These are phyloP conservation scores for Lasiosphaeria ovina DNA, from an alignment of 495 filamentous ascomycete species.

Conservation along the genomic window DNA sequence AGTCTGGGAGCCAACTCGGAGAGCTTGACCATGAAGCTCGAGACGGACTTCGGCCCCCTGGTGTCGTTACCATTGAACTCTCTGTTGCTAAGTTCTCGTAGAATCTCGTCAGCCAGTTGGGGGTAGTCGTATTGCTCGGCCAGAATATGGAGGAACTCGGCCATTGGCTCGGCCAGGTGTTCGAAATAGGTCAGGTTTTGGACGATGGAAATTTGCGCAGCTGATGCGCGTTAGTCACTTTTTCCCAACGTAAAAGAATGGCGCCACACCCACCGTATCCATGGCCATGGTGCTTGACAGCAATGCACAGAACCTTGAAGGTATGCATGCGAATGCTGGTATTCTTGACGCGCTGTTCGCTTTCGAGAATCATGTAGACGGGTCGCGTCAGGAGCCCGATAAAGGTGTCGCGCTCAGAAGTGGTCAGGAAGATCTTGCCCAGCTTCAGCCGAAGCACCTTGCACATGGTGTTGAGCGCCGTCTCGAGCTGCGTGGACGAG, in stretches of 20 bases:
- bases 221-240: conserved; percentile 47
- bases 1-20: conserved; percentile 90
- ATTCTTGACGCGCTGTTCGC: conserved; percentile 87
- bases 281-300: conserved; percentile 97
- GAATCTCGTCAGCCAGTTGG: conserved; percentile 88
- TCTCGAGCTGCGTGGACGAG: conserved; percentile 80
- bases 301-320: conserved; percentile 95
- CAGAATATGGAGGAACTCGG: conserved; percentile 94
- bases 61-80: conserved; percentile 97
- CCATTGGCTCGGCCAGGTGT: conserved; percentile 97
- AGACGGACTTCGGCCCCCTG: conserved; percentile 95
- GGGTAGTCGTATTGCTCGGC: conserved; percentile 97
- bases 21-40: conserved; percentile 90
- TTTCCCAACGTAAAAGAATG: conserved; percentile 15
- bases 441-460: conserved; percentile 93
- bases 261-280: conserved; percentile 70
- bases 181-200: conserved; percentile 98
- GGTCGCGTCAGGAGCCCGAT: conserved; percentile 90
- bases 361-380: conserved; percentile 90
- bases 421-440: conserved; percentile 87
- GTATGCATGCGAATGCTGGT: conserved; percentile 91
- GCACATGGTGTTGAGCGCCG: conserved; percentile 88
- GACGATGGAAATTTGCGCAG: conserved; percentile 95
- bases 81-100: conserved; percentile 92
- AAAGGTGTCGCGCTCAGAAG: conserved; percentile 95